These are phyloP conservation scores for Styphnolobium japonicum DNA, from an alignment of 306 rosid genomes.

Conservation along the genomic window DNA sequence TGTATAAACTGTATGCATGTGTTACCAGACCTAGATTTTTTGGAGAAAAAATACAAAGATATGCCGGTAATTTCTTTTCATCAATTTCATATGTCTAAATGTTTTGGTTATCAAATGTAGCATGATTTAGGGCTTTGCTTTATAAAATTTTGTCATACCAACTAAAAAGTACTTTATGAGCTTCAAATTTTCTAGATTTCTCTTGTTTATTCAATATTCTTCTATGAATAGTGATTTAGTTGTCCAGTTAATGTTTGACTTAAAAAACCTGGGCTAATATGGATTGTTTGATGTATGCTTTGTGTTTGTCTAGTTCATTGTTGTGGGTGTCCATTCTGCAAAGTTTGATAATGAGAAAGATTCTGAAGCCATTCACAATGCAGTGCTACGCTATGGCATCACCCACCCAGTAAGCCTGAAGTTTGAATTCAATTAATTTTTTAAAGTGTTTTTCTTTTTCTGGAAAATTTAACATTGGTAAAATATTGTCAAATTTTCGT, in stretches of 20 bases:
- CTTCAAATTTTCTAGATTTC: not conserved
- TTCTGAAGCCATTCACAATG: conserved; percentile 94
- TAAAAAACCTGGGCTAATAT: not conserved
- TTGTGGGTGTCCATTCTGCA: conserved; percentile 97
- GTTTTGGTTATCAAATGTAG: conserved; percentile 14
- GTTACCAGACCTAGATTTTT: conserved; percentile 81
- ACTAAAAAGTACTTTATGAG: conserved; percentile 8
- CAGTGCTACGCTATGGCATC: conserved; percentile 87
- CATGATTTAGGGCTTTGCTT: conserved; percentile 17
- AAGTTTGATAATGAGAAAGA: conserved; percentile 97
- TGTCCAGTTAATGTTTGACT: not conserved
- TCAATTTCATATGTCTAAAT: conserved; percentile 21
- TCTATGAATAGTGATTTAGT: conserved; percentile 15
- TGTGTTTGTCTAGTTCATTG: conserved; percentile 61
- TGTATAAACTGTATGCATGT: conserved; percentile 98
- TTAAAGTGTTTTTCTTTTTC: not conserved
- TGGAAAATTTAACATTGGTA: not conserved
- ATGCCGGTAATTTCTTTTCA: conserved; percentile 67
- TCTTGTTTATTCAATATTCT: not conserved
- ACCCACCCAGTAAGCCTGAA: conserved; percentile 81
- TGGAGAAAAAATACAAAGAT: conserved; percentile 88
- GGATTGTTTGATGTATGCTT: conserved; percentile 20
- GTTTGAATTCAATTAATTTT: conserved; percentile 18
- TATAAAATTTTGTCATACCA: conserved; percentile 2
- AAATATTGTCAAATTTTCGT: conserved; percentile 5